Percentiles rank a stretch among this genome's conserved stretches.
Evolutionary conservation across 2,329 filamentous ascomycete genomes (phyloP).

Genomic region (Amylocarpus encephaloides): DNA sequence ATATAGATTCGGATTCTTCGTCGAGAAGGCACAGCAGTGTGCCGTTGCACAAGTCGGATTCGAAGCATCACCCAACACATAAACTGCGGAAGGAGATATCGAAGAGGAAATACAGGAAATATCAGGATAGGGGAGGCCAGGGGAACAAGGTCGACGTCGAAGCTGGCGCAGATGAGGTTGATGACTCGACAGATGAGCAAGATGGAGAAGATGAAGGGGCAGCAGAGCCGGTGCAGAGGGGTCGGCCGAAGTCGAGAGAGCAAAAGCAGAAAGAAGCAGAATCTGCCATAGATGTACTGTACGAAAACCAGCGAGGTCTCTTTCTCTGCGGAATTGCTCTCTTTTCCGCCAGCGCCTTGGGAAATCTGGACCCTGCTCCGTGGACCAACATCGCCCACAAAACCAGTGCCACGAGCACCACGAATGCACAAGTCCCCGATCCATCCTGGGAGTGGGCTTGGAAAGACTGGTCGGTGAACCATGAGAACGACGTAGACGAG

Average conservation of each 20-base stretch:
- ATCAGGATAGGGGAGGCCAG: conserved; percentile 29
- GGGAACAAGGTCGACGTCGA: not conserved
- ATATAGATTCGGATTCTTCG: conserved; percentile 18
- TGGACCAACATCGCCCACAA: conserved; percentile 73
- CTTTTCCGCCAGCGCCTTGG: conserved; percentile 81
- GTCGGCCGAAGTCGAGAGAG: conserved; percentile 13
- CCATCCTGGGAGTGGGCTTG: conserved; percentile 89
- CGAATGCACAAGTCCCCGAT: conserved; percentile 87
- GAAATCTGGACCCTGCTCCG: conserved; percentile 75
- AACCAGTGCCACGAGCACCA: conserved; percentile 59
- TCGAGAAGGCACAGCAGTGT: conserved; percentile 23
- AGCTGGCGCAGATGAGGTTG: not conserved
- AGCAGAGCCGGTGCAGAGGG: conserved; percentile 9
- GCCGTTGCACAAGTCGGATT: conserved; percentile 12
- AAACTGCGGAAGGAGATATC: conserved; percentile 24
- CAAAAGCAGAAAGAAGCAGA: conserved; percentile 34
- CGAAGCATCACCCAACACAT: conserved; percentile 14
- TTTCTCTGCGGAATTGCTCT: conserved; percentile 84
- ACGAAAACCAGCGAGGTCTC: conserved; percentile 89
- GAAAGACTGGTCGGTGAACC: conserved; percentile 57
- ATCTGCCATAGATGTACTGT: conserved; percentile 75
- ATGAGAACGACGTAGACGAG: conserved; percentile 78
- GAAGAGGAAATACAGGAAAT: conserved; percentile 27
- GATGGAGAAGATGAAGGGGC: conserved; percentile 5
- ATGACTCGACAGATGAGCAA: conserved; percentile 5